These are phyloP conservation scores for Pseudisothecium myosuroides DNA, from an alignment of 225 moss, liverwort and hornwort species.

Conservation along the genomic window DNA sequence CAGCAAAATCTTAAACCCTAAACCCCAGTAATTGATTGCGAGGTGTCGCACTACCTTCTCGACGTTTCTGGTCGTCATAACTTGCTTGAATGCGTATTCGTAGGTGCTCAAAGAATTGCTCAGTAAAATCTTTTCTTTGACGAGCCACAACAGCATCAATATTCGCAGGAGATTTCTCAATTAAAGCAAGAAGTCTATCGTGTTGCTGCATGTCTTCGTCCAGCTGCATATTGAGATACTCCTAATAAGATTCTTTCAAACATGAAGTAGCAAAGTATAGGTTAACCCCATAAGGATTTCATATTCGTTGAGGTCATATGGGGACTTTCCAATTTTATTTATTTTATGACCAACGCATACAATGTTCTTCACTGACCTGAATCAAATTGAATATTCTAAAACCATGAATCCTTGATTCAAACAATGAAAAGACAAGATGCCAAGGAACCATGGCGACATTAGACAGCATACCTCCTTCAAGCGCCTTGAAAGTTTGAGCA, in stretches of 20 bases:
- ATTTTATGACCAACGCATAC: neutral
- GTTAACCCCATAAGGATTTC: neutral
- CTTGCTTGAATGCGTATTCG: slow-evolving; percentile 30
- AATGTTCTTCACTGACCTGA: neutral
- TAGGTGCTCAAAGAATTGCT: slow-evolving; percentile 31
- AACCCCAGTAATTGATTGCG: neutral
- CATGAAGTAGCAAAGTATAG: neutral
- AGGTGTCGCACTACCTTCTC: slow-evolving; percentile 2
- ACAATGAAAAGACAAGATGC: neutral
- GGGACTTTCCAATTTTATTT: neutral
- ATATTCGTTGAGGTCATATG: neutral
- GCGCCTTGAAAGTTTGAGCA: slow-evolving; percentile 29
- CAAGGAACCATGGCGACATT: neutral
- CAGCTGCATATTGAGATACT: slow-evolving; percentile 8
- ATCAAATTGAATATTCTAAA: neutral
- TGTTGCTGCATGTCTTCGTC: slow-evolving; percentile 41
- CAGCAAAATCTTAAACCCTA: neutral
- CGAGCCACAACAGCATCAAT: slow-evolving; percentile 15
- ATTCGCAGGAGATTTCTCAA: slow-evolving; percentile 11
- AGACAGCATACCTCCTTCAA: slow-evolving; percentile 23
- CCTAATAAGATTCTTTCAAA: neutral
- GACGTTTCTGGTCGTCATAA: slow-evolving; percentile 18
- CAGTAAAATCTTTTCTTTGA: slow-evolving; percentile 31
- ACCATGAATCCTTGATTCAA: neutral
- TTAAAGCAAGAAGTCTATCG: slow-evolving; percentile 10